Conservation (phyloP, 2,329 filamentous ascomycete genomes). For the Coniochaeta sp. region DNA sequence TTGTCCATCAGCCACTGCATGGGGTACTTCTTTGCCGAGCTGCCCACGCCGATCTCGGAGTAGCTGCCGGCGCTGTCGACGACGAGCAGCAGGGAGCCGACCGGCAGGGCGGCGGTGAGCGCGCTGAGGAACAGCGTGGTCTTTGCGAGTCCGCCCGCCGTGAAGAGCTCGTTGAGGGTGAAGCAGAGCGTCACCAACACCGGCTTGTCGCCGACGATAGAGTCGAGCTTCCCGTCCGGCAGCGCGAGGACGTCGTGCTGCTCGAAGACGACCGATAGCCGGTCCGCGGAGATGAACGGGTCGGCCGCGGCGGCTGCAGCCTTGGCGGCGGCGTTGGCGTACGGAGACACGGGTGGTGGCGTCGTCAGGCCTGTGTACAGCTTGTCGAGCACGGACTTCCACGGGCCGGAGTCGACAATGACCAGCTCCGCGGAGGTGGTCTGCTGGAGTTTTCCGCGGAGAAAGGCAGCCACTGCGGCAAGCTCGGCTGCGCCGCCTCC, state of each 20-base stretch:
- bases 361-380: conserved; percentile 51
- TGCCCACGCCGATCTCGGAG: conserved; percentile 68
- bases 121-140: conserved; percentile 71
- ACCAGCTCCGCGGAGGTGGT: conserved; percentile 29
- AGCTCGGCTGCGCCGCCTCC: conserved; percentile 59
- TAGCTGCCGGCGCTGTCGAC: conserved; percentile 93
- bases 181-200: conserved; percentile 78
- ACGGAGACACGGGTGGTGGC: conserved; percentile 41
- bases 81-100: conserved; percentile 67
- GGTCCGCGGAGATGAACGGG: conserved; percentile 31
- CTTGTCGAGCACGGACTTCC: conserved; percentile 54
- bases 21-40: conserved; percentile 60
- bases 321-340: conserved; percentile 39
- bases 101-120: conserved; percentile 50
- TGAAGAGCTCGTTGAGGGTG: conserved; percentile 93
- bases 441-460: conserved; percentile 18
- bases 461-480: conserved; percentile 40
- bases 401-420: conserved; percentile 78
- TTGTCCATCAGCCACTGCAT: conserved; percentile 93
- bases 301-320: conserved; percentile 36
- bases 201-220: conserved; percentile 22
- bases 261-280: conserved; percentile 33
- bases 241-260: conserved; percentile 43
- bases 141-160: conserved; percentile 59
- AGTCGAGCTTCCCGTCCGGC: conserved; percentile 21